Percentiles rank a stretch among this genome's conserved stretches.
Evolutionary conservation across 2,329 filamentous ascomycete species (phyloP).

Genomic region (Ceratocystis diversiconidia): DNA sequence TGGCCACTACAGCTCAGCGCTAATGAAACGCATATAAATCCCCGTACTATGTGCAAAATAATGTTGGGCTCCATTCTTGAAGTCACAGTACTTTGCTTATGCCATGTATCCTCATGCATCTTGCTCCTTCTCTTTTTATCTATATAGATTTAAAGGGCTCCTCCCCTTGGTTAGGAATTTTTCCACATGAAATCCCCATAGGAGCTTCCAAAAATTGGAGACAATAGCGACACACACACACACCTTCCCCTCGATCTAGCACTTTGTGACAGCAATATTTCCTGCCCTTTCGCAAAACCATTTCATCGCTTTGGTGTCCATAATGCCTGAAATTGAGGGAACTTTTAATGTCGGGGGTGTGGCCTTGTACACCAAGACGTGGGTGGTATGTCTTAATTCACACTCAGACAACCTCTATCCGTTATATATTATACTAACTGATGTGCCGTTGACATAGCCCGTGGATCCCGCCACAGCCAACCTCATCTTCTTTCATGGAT

Average conservation of each 20-base stretch:
- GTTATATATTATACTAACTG: conserved; percentile 9
- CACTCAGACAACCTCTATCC: background rate
- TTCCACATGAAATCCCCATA: background rate
- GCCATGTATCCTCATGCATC: no score
- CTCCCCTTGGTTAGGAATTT: background rate
- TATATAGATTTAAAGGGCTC: background rate
- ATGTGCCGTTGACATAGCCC: conserved; percentile 30
- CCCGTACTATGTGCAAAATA: no score
- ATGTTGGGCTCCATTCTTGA: no score
- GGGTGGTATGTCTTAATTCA: conserved; percentile 36
- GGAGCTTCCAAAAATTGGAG: background rate
- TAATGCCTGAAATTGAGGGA: conserved; percentile 31
- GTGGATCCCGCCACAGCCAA: conserved; percentile 48
- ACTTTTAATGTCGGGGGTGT: conserved; percentile 33
- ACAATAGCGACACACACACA: background rate
- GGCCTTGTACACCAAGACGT: conserved; percentile 43
- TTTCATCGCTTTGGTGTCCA: background rate
- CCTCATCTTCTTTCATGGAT: conserved; percentile 75
- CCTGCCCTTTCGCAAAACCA: background rate
- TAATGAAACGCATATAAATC: no score
- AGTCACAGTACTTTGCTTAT: no score
- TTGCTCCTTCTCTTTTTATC: background rate
- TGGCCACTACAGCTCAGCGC: no score
- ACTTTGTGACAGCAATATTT: background rate
- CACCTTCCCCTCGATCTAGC: background rate